Conservation (phyloP, 2,329 filamentous ascomycete species). For the Aspergillus pseudotamarii region DNA sequence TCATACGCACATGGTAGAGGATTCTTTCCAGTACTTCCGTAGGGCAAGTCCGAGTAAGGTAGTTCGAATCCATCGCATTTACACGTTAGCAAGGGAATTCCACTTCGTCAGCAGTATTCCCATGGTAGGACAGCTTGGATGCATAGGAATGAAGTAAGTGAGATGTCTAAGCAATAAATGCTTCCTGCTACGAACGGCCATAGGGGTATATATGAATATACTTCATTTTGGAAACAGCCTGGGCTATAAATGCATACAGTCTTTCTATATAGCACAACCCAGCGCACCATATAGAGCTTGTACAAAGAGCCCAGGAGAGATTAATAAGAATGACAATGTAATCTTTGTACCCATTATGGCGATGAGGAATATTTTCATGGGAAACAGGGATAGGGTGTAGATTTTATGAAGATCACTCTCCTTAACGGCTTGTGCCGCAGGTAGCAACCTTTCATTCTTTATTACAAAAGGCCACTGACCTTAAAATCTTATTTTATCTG, state of each 20-base stretch:
- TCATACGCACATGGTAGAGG: neutral
- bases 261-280: neutral
- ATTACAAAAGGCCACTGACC: rapidly evolving
- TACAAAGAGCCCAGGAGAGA: neutral
- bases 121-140: neutral
- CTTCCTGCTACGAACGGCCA: neutral
- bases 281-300: no score
- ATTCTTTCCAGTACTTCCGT: neutral
- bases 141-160: neutral
- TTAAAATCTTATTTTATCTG: neutral
- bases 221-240: neutral
- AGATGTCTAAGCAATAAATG: neutral
- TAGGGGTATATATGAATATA: neutral
- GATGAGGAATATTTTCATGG: no score
- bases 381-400: no score
- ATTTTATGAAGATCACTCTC: neutral
- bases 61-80: neutral
- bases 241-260: neutral
- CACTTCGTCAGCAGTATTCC: neutral
- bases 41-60: neutral
- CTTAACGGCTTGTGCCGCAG: neutral
- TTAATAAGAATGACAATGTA: neutral
- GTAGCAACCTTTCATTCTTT: neutral
- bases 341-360: neutral
- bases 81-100: neutral